Evolutionary conservation across 768 basidiomycete species (phyloP).

Genomic region (Lactarius pseudohatsudake): DNA sequence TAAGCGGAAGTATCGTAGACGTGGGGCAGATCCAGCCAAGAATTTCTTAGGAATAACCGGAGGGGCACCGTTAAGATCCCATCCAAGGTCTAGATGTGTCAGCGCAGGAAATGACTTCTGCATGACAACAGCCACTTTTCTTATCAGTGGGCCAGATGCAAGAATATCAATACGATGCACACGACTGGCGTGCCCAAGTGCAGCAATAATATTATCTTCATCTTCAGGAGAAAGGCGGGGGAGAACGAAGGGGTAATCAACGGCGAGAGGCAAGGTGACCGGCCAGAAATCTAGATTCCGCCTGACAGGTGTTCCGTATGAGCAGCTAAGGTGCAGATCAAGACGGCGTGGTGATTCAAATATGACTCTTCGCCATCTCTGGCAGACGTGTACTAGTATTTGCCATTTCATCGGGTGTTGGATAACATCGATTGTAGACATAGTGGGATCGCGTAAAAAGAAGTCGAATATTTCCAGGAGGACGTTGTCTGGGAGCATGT

Average conservation of each 20-base stretch:
- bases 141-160: not conserved
- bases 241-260: fast-evolving
- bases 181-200: not conserved
- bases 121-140: too few species aligned
- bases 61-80: too few species aligned
- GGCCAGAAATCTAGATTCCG: not conserved
- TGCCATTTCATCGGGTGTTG: not conserved
- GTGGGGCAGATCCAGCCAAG: not conserved
- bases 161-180: not conserved
- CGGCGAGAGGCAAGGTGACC: not conserved
- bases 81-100: too few species aligned
- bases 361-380: not conserved
- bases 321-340: not conserved
- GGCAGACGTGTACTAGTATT: not conserved
- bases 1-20: not conserved
- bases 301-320: not conserved
- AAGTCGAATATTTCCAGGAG: not conserved
- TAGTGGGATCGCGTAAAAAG: not conserved
- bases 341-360: not conserved
- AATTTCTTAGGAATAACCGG: not conserved
- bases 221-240: not conserved
- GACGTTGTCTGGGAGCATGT: not conserved
- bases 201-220: not conserved
- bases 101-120: too few species aligned
- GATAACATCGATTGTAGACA: fast-evolving